phyloP scores from a whole-genome alignment of 2,329 filamentous ascomycete genomes.

The Fusarium tjaetaba region DNA sequence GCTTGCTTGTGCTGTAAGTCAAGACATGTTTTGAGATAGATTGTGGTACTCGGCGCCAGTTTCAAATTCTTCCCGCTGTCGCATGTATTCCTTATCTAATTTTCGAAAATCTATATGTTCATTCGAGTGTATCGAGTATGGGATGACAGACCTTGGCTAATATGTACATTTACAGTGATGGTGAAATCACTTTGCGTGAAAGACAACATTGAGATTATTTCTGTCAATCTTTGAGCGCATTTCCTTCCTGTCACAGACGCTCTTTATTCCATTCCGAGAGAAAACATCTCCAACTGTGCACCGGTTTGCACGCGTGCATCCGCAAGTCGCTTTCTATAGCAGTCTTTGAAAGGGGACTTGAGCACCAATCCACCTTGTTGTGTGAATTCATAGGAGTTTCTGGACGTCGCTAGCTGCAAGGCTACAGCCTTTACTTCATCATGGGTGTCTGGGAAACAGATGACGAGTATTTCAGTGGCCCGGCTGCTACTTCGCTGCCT shows the following conservation, averaged over 20 bases:
- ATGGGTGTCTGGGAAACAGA: slow-evolving; percentile 72
- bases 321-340: neutral
- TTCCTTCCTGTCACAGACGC: neutral
- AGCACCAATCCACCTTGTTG: neutral
- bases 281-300: slow-evolving; percentile 24
- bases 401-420: neutral
- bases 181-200: neutral
- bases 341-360: neutral
- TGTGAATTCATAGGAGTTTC: neutral
- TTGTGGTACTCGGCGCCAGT: slow-evolving; percentile 10
- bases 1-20: slow-evolving; percentile 36
- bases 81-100: neutral
- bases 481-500: slow-evolving; percentile 69
- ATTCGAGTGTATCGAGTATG: neutral
- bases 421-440: slow-evolving; percentile 26
- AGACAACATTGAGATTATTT: slow-evolving; percentile 3
- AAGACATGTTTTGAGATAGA: slow-evolving; percentile 19
- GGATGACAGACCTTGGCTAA: slow-evolving; percentile 3
- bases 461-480: slow-evolving; percentile 65
- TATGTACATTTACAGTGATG: slow-evolving; percentile 9
- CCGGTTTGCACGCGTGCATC: slow-evolving; percentile 24
- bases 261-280: neutral
- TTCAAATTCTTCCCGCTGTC: slow-evolving; percentile 21
- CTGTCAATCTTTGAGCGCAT: slow-evolving; percentile 2
- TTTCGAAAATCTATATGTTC: neutral